phyloP scores from a whole-genome alignment of 192 early-diverging fungal species.

The Umbelopsis ramanniana region DNA sequence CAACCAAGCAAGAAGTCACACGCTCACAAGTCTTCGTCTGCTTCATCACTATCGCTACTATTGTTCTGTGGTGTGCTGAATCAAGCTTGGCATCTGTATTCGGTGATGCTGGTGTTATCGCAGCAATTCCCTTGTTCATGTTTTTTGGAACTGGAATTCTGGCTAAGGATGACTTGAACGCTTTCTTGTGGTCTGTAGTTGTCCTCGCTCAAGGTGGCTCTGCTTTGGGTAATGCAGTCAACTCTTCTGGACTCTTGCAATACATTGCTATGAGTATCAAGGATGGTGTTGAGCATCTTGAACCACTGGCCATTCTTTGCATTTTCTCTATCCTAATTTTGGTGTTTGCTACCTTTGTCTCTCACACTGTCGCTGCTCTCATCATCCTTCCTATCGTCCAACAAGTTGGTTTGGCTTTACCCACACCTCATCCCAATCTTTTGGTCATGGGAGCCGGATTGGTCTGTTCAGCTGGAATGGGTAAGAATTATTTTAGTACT shows the following conservation, averaged over 20 bases:
- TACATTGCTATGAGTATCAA: conserved; percentile 63
- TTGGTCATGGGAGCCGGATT: conserved; percentile 74
- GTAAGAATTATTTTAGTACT: conserved; percentile 1
- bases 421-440: conserved; percentile 68
- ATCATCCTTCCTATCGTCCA: conserved; percentile 78
- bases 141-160: conserved; percentile 75
- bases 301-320: conserved; percentile 56
- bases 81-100: conserved; percentile 56
- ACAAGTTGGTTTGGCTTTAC: conserved; percentile 64
- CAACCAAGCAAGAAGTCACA: conserved; percentile 47
- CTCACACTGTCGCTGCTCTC: conserved; percentile 78
- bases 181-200: conserved; percentile 62
- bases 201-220: conserved; percentile 79
- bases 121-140: conserved; percentile 70
- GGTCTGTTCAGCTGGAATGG: conserved; percentile 43
- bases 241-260: conserved; percentile 68
- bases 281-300: conserved; percentile 51
- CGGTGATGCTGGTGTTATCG: conserved; percentile 77
- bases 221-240: conserved; percentile 74
- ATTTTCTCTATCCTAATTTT: conserved; percentile 66
- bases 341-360: conserved; percentile 76
- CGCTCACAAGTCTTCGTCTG: conserved; percentile 61
- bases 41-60: conserved; percentile 61
- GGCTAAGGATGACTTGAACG: conserved; percentile 77
- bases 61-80: conserved; percentile 75